Conservation (phyloP, 176 grass and related monocot genomes). For the Carex littledalei region DNA sequence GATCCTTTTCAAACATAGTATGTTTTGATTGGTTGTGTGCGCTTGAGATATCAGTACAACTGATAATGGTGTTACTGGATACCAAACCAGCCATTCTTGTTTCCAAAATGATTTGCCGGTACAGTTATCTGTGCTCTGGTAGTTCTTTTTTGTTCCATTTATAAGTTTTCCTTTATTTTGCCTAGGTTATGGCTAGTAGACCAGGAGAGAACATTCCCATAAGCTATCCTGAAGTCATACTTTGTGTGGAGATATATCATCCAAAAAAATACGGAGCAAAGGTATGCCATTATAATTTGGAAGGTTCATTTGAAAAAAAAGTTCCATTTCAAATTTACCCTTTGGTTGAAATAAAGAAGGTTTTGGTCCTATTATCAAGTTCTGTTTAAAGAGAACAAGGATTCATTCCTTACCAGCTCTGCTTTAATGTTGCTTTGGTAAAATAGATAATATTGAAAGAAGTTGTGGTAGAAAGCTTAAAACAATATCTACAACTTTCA, state of each 20-base stretch:
- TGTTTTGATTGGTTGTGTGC: neutral
- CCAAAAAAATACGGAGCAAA: slow-evolving; percentile 4
- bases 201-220: slow-evolving; percentile 53
- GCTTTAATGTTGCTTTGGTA: neutral
- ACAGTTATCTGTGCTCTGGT: neutral
- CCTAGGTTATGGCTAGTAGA: slow-evolving; percentile 41
- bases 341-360: neutral
- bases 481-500: no score
- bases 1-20: neutral
- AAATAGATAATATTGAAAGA: neutral
- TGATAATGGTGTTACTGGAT: neutral
- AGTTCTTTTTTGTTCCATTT: neutral
- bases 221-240: slow-evolving; percentile 62
- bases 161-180: slow-evolving; percentile 18
- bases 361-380: neutral
- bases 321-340: no score
- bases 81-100: neutral
- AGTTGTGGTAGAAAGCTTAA: no score
- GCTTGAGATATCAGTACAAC: neutral
- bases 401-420: neutral
- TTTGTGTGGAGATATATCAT: slow-evolving; percentile 86
- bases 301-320: neutral
- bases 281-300: neutral
- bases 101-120: neutral
- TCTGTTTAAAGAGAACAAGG: neutral